Evolutionary conservation across 2,329 filamentous ascomycete genomes (phyloP).

Genomic region (Colletotrichum sp.): DNA sequence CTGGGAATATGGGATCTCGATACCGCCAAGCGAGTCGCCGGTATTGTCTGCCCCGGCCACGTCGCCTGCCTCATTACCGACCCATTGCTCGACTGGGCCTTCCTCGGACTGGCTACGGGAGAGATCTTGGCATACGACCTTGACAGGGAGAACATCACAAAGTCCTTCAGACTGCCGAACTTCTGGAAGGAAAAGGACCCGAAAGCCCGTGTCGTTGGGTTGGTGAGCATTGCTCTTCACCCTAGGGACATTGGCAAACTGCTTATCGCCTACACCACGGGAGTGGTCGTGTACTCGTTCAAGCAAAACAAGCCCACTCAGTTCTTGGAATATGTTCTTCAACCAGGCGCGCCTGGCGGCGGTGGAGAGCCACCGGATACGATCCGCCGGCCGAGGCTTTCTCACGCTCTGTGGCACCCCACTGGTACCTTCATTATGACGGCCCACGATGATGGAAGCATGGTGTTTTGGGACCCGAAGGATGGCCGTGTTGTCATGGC

Average conservation of each 20-base stretch:
- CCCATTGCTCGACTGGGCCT: slow-evolving; percentile 90
- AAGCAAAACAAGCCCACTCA: slow-evolving; percentile 83
- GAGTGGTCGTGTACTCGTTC: slow-evolving; percentile 90
- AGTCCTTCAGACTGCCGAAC: slow-evolving; percentile 83
- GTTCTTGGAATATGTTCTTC: slow-evolving; percentile 84
- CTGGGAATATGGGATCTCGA: slow-evolving; percentile 83
- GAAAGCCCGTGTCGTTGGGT: slow-evolving; percentile 62
- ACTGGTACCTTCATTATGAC: slow-evolving; percentile 89
- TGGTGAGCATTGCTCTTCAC: slow-evolving; percentile 84
- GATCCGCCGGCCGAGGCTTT: slow-evolving; percentile 74
- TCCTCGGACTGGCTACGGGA: slow-evolving; percentile 82
- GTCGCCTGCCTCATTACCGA: slow-evolving; percentile 80
- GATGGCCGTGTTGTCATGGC: slow-evolving; percentile 86
- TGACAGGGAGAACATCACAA: slow-evolving; percentile 72
- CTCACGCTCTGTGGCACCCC: slow-evolving; percentile 91
- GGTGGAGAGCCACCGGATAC: slow-evolving; percentile 68
- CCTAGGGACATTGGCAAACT: slow-evolving; percentile 92
- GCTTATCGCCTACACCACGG: slow-evolving; percentile 87
- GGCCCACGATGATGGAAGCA: slow-evolving; percentile 85
- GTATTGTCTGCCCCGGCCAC: slow-evolving; percentile 77
- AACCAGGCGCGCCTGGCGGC: slow-evolving; percentile 83
- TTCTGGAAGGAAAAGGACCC: slow-evolving; percentile 81
- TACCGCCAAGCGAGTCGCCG: slow-evolving; percentile 67
- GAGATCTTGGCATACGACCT: slow-evolving; percentile 94
- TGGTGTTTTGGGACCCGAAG: slow-evolving; percentile 94